phyloP scores from a whole-genome alignment of 1,139 yeast genomes.

The Protomyces inouyei region DNA sequence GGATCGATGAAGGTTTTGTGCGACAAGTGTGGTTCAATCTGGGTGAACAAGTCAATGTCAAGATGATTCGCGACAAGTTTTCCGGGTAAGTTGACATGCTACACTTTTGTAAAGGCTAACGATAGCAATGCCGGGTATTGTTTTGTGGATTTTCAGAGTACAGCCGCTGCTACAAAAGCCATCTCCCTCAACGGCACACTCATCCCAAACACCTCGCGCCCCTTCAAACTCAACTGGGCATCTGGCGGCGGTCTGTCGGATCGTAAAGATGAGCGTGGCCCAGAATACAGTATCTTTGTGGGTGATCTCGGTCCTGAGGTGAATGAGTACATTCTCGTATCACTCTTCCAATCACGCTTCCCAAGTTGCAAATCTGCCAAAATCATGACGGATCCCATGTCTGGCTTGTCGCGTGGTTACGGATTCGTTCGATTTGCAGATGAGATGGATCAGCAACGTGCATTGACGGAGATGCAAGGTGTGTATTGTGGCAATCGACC shows the following conservation, averaged over 20 bases:
- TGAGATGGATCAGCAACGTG: slow-evolving; percentile 67
- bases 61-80: slow-evolving; percentile 55
- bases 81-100: slow-evolving; percentile 33
- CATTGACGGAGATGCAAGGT: slow-evolving; percentile 80
- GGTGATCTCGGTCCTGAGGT: slow-evolving; percentile 79
- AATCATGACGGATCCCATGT: slow-evolving; percentile 74
- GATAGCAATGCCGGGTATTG: slow-evolving; percentile 67
- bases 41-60: slow-evolving; percentile 54
- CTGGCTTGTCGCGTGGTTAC: slow-evolving; percentile 76
- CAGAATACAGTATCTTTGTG: slow-evolving; percentile 72
- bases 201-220: slow-evolving; percentile 58
- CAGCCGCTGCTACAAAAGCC: slow-evolving; percentile 67
- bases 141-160: slow-evolving; percentile 71
- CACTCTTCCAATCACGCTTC: slow-evolving; percentile 64
- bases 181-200: slow-evolving; percentile 59
- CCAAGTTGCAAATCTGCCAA: slow-evolving; percentile 78
- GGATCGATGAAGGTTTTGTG: slow-evolving; percentile 71
- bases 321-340: slow-evolving; percentile 59
- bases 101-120: background rate
- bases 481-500: slow-evolving; percentile 66
- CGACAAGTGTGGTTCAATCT: slow-evolving; percentile 60
- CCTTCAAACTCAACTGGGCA: slow-evolving; percentile 81
- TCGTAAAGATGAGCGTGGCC: slow-evolving; percentile 41
- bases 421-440: slow-evolving; percentile 83
- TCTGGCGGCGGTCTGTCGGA: slow-evolving; percentile 57